These are phyloP conservation scores for Saccharomyces uvarum DNA, from an alignment of 1,139 yeast species.

Conservation along the genomic window DNA sequence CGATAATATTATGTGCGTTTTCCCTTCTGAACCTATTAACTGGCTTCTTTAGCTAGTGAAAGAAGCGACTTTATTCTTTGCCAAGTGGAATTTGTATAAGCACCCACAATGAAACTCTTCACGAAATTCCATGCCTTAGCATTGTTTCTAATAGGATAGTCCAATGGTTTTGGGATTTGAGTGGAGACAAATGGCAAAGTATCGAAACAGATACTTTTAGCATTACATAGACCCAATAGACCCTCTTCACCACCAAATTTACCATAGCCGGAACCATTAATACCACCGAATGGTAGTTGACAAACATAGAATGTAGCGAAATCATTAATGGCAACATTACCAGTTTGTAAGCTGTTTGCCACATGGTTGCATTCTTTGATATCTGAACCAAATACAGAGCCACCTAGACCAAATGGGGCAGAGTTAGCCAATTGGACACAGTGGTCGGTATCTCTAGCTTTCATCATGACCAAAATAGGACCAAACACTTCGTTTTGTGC, in stretches of 20 bases:
- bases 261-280: slow-evolving; percentile 87
- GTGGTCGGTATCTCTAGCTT: slow-evolving; percentile 55
- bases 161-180: slow-evolving; percentile 76
- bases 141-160: slow-evolving; percentile 80
- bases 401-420: slow-evolving; percentile 87
- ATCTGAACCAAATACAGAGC: slow-evolving; percentile 72
- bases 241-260: slow-evolving; percentile 98
- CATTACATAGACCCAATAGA: slow-evolving; percentile 74
- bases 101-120: slow-evolving; percentile 72
- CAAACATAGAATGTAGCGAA: slow-evolving; percentile 94
- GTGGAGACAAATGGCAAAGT: slow-evolving; percentile 71
- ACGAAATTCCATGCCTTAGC: slow-evolving; percentile 85
- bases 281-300: slow-evolving; percentile 94
- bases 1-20: neutral
- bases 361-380: slow-evolving; percentile 51
- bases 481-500: slow-evolving; percentile 92
- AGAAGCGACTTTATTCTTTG: slow-evolving; percentile 49
- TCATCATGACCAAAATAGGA: slow-evolving; percentile 73
- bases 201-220: slow-evolving; percentile 82
- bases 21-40: slow-evolving; percentile 7
- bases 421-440: slow-evolving; percentile 77
- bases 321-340: slow-evolving; percentile 93
- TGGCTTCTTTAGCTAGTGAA: slow-evolving; percentile 39
- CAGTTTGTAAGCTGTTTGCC: slow-evolving; percentile 60
- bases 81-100: slow-evolving; percentile 72